These are phyloP conservation scores for Lactarius vividus DNA, from an alignment of 768 basidiomycete species.

Conservation along the genomic window DNA sequence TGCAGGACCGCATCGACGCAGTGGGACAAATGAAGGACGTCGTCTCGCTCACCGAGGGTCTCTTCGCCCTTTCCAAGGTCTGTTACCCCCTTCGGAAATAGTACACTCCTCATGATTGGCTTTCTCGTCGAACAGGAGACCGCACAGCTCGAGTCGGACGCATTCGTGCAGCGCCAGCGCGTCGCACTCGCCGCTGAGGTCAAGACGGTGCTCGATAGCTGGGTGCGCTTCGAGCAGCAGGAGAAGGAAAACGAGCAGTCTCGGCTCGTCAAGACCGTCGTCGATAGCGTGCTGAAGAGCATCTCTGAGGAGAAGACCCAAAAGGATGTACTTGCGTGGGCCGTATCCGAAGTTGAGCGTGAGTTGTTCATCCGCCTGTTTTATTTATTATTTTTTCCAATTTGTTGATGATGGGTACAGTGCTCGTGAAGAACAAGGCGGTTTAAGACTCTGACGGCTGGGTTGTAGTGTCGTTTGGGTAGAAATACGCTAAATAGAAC, in stretches of 20 bases:
- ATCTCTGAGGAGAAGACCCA: conserved; percentile 88
- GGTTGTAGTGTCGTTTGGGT: not conserved
- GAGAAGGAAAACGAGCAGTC: conserved; percentile 95
- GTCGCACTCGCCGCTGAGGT: conserved; percentile 82
- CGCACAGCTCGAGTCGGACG: conserved; percentile 82
- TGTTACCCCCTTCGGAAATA: conserved; percentile 22
- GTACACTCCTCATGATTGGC: not conserved
- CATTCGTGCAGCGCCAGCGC: conserved; percentile 90
- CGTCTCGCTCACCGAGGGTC: conserved; percentile 81
- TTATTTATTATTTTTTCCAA: not conserved
- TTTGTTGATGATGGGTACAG: conserved; percentile 40
- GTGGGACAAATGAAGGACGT: conserved; percentile 97
- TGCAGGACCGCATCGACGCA: conserved; percentile 87
- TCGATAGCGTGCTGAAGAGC: conserved; percentile 80
- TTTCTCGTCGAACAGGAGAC: conserved; percentile 61
- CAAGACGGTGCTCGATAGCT: conserved; percentile 93
- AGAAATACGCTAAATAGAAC: conserved; percentile 25
- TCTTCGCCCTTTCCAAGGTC: conserved; percentile 92
- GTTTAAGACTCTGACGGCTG: conserved; percentile 50
- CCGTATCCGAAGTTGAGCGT: conserved; percentile 92
- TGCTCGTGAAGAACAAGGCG: conserved; percentile 87
- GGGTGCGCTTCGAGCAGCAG: conserved; percentile 98
- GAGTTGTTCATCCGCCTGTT: conserved; percentile 39
- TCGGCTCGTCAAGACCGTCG: conserved; percentile 83
- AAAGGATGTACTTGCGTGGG: conserved; percentile 73